Evolutionary conservation across 768 basidiomycete species (phyloP).

Genomic region (Boletus rufocinnamomeus): DNA sequence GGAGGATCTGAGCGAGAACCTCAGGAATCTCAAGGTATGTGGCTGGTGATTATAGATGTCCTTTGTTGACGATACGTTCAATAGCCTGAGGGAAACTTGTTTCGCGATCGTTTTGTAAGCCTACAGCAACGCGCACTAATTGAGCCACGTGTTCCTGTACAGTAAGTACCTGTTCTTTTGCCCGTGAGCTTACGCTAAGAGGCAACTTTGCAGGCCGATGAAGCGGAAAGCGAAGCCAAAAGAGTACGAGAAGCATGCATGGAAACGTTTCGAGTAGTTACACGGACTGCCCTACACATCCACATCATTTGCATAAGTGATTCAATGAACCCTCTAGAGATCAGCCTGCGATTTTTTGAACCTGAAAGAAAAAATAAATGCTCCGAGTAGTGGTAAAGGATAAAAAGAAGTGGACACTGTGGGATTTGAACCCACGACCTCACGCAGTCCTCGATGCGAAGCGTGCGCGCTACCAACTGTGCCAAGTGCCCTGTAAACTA

Average conservation of each 20-base stretch:
- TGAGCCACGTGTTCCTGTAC: conserved; percentile 79
- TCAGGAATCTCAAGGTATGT: conserved; percentile 80
- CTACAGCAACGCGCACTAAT: conserved; percentile 85
- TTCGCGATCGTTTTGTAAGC: conserved; percentile 85
- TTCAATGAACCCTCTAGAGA: background rate
- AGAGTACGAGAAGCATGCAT: conserved; percentile 79
- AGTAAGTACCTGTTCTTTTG: conserved; percentile 48
- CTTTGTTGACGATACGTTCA: background rate
- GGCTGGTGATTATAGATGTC: background rate
- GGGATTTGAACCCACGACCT: conserved; percentile 38
- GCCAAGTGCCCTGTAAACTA: conserved; percentile 28
- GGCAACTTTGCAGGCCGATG: conserved; percentile 21
- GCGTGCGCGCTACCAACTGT: conserved; percentile 38
- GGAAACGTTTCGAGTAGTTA: conserved; percentile 65
- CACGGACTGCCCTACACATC: background rate
- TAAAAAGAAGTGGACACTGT: conserved; percentile 32
- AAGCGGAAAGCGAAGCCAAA: conserved; percentile 48
- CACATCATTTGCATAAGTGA: background rate
- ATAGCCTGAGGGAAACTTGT: conserved; percentile 92
- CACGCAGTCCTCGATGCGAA: conserved; percentile 33
- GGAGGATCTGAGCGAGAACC: conserved; percentile 84
- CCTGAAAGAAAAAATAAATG: too few relatives aligned
- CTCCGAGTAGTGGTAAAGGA: background rate
- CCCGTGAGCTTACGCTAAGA: background rate
- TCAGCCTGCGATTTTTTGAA: background rate